Conservation (phyloP, 257 asterid species). For the Primulina eburnea region DNA sequence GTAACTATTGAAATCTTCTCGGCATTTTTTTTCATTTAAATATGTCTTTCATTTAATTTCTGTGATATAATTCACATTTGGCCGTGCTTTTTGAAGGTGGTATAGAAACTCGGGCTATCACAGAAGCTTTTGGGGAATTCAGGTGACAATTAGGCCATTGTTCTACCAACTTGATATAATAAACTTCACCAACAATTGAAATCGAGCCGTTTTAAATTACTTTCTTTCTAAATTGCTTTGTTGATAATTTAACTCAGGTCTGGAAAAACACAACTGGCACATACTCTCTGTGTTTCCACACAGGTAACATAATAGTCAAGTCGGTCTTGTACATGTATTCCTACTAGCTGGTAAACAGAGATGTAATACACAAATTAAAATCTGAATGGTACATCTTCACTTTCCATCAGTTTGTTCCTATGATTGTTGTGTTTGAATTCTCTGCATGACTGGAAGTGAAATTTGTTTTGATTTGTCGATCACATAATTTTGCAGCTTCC, state of each 20-base stretch:
- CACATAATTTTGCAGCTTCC: constrained; percentile 69
- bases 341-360: constrained; percentile 12
- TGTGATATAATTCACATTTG: constrained; percentile 11
- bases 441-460: constrained; percentile 2
- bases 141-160: constrained; percentile 42
- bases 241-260: constrained; percentile 57
- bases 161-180: constrained; percentile 3
- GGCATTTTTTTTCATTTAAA: constrained; percentile 20
- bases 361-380: constrained; percentile 3
- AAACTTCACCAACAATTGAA: background rate
- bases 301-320: constrained; percentile 49
- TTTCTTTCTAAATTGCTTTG: constrained; percentile 25
- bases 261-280: constrained; percentile 99
- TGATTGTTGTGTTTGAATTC: constrained; percentile 1
- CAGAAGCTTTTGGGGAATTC: constrained; percentile 99
- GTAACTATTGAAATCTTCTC: constrained; percentile 31
- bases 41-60: background rate
- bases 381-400: constrained; percentile 3
- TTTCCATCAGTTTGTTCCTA: background rate
- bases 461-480: constrained; percentile 10
- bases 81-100: constrained; percentile 58
- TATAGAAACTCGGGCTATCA: constrained; percentile 74
- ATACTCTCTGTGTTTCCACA: constrained; percentile 92
- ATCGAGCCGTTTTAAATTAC: background rate
- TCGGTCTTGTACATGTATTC: constrained; percentile 1